phyloP scores from a whole-genome alignment of 345 rosid species.

The Turnera subulata region DNA sequence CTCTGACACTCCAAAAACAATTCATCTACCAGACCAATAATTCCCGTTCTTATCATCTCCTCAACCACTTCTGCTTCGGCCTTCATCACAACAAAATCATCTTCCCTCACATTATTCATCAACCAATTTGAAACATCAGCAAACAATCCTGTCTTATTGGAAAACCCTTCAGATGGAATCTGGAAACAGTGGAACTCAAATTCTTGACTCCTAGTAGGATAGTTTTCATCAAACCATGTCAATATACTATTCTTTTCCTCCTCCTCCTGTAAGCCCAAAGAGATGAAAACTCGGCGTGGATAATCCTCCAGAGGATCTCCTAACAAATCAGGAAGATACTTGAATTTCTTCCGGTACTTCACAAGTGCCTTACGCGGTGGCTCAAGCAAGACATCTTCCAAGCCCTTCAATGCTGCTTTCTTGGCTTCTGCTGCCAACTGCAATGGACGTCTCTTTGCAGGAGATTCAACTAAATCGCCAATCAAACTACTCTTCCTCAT shows the following conservation, averaged over 20 bases:
- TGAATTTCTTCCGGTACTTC: conserved; percentile 19
- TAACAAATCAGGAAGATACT: conserved; percentile 35
- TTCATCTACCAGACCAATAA: conserved; percentile 36
- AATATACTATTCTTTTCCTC: conserved; percentile 15
- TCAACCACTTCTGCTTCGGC: conserved; percentile 41
- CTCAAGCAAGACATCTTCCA: conserved; percentile 38
- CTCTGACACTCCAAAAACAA: conserved; percentile 39
- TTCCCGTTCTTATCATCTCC: conserved; percentile 25
- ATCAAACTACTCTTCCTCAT: conserved; percentile 27
- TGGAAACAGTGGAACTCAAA: conserved; percentile 27
- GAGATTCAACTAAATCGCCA: not conserved
- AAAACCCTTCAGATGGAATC: conserved; percentile 8
- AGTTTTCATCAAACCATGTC: conserved; percentile 35
- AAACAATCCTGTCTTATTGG: not conserved
- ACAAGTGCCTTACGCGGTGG: conserved; percentile 30
- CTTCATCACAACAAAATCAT: conserved; percentile 46
- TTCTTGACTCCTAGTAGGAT: conserved; percentile 30
- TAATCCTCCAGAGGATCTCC: conserved; percentile 35
- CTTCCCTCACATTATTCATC: conserved; percentile 28
- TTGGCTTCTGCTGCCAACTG: conserved; percentile 26
- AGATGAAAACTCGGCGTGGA: conserved; percentile 26
- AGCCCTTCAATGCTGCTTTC: conserved; percentile 29
- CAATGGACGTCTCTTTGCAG: conserved; percentile 22
- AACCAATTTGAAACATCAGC: conserved; percentile 33
- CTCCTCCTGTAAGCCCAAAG: conserved; percentile 21